Evolutionary conservation across 768 basidiomycete genomes (phyloP), one percentile per base, ranked within the genome.

Genomic region (Serendipita indica): DNA sequence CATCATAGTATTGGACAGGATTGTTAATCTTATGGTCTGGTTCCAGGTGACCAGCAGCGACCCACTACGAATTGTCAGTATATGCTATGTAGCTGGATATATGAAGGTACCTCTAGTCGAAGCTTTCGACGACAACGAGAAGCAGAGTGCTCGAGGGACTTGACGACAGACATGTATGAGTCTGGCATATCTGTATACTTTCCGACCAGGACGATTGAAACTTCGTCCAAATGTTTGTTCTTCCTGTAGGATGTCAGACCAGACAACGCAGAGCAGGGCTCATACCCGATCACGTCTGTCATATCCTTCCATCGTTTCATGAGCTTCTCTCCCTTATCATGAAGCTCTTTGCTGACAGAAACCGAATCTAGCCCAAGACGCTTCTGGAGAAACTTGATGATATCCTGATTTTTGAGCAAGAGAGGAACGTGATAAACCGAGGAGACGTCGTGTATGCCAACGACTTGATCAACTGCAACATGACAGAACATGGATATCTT

Each of bases 401-500:
- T 84, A n/a, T 92, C 91, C 71, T 99, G 94, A 1, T 89, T 83
- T 63, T 86, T 81, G 33, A 99, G 77, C 16, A 98, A 77, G 7
- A 98, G 77, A 3, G 94, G 94, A 43, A 98, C 94, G 66, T 98
- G 94, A 70, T 99, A 99, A 33, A 97, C 91, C 35, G 92, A 96
- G 6, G 86, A 83, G 49, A 98, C 89, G 67, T 97, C 91, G 68
- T 98, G 94, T 4, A 98, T 87, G 58, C 92, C 94, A 56, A 99
- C 77, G 37, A 98, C 94, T 65, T 77, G 74, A 65, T 89, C 83
- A 2, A 84, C 75, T 2, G 81, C 74, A 64, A 99, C 94, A 66
- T 99, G 94, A 71, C 94, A 97, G 77, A 98, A 98, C 93, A 98
- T 97, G 62, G 90, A 91, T 39, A 99, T 94, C 71, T 99, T 99